Base-by-base conservation (phyloP, 1,284 basidiomycete species). In the Tilletia caries region DNA sequence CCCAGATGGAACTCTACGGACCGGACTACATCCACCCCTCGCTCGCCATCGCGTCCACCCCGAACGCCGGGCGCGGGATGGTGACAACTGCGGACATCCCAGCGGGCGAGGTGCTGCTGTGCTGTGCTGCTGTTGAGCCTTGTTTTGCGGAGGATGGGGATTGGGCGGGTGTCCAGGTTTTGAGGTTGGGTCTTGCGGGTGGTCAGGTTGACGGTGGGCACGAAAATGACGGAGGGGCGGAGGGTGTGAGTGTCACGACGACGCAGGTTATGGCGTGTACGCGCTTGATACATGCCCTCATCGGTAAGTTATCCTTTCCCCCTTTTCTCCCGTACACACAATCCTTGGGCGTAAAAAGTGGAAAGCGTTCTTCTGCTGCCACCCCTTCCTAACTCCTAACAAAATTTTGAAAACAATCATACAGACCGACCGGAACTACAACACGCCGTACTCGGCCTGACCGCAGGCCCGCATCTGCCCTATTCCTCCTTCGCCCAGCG, bases 231-330 rank as follows among this genome's bases (percentile, higher is more conserved):
- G 29, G 20, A 33, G 58, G 32, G 6, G 76, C 76, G 54, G 69
- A 69, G 3, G 79, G 80, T 2, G 78, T 81, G 0, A 78, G 80
- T 0, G 77, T 77, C 50, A 83, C 79, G 2, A 83, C 80, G 46
- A 83, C 79, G 20, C 81, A 83, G 70, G 76, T 82, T 2, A 69
- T 79, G 15, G 81, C 80, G 2, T 78, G 80, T 41, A 79, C 80
- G 0, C 74, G 75, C 62, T 73, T 80, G 64, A 76, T 83, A 6
- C 79, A 81, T 58, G 73, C 74, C 4, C 75, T 82, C 12, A 48
- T 71, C 32, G 71, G 67, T 71, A 52, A 52, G 54, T 66, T 32
- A 33, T 41, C 15, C 2, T 15, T 2, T 41, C 15, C 37, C 37
- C 13, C 13, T 5, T 41, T 41, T 41, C 10, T 41, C 23, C n/a